A percentile compares a stretch with the other conserved stretches of the same genome.
Evolutionary conservation across 352 stramenopile species (phyloP).

Genomic region (Pythium dissotocum): DNA sequence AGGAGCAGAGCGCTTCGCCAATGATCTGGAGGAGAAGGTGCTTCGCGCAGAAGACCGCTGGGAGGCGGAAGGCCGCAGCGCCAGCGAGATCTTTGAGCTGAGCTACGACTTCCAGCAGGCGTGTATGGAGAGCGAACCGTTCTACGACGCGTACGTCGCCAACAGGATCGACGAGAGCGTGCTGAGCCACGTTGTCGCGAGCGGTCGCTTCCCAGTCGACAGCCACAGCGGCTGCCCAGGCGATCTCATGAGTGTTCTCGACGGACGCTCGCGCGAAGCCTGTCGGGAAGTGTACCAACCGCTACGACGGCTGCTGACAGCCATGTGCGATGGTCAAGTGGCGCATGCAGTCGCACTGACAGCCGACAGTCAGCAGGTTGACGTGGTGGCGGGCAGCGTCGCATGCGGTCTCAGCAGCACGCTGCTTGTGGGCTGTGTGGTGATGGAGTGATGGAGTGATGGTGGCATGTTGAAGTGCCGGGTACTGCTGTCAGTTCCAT

Average conservation of each 20-base stretch:
- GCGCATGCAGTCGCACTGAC: neutral
- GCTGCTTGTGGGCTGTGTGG: neutral
- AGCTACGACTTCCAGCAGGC: slow-evolving; percentile 25
- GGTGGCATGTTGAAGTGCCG: neutral
- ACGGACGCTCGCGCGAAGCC: neutral
- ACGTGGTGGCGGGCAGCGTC: neutral
- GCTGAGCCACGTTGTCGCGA: slow-evolving; percentile 14
- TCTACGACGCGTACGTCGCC: slow-evolving; percentile 24
- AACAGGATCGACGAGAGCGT: slow-evolving; percentile 19
- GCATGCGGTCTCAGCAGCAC: neutral
- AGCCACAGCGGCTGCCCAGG: neutral
- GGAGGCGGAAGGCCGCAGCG: slow-evolving; percentile 14
- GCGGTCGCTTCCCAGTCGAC: neutral
- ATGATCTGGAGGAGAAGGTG: slow-evolving; percentile 21
- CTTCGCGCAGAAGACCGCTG: slow-evolving; percentile 12
- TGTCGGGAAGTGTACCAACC: slow-evolving; percentile 1
- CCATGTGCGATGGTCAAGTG: neutral
- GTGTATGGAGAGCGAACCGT: slow-evolving; percentile 23
- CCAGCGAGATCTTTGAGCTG: slow-evolving; percentile 20
- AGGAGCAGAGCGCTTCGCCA: slow-evolving; percentile 20
- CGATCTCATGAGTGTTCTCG: neutral
- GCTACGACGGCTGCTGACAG: neutral
- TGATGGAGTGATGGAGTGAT: neutral
- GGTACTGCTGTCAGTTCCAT: neutral
- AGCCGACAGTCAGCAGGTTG: neutral